Evolutionary conservation across 2,329 filamentous ascomycete genomes (phyloP).

Genomic region (Phialophora verrucosa): DNA sequence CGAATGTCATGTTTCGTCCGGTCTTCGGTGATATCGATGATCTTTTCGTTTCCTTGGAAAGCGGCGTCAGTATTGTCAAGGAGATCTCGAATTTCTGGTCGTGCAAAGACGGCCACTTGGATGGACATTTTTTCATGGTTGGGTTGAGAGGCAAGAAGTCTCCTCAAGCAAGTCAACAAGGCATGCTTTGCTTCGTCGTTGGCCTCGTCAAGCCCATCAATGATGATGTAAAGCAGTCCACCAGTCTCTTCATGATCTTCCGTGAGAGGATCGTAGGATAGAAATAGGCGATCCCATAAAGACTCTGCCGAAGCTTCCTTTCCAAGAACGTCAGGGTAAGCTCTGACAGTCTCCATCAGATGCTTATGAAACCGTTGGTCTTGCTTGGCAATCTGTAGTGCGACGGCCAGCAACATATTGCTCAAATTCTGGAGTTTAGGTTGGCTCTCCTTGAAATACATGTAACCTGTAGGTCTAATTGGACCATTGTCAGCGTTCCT

Average conservation of each 20-base stretch:
- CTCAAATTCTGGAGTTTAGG: conserved; percentile 10
- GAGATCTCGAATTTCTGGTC: conserved; percentile 16
- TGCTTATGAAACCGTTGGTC: conserved; percentile 24
- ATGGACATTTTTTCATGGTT: conserved; percentile 7
- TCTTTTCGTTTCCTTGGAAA: conserved; percentile 19
- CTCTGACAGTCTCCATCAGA: conserved; percentile 12
- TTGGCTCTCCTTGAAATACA: conserved; percentile 17
- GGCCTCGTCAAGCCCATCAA: conserved; percentile 21
- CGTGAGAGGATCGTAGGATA: conserved; percentile 4
- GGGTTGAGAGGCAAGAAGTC: conserved; percentile 9
- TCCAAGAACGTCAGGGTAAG: conserved; percentile 21
- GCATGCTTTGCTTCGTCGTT: conserved; percentile 2
- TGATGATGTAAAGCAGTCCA: conserved; percentile 14
- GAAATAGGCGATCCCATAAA: conserved; percentile 10
- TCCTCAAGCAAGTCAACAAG: conserved; percentile 17
- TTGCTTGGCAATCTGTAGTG: conserved; percentile 24
- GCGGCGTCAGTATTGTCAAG: conserved; percentile 5
- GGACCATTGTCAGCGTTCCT: conserved; percentile 18
- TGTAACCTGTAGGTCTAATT: conserved; percentile 17
- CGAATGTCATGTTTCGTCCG: conserved; percentile 14
- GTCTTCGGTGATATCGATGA: conserved; percentile 22
- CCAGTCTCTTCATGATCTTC: conserved; percentile 12
- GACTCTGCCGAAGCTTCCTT: conserved; percentile 2
- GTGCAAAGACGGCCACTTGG: conserved; percentile 23
- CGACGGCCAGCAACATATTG: conserved; percentile 14